Base-by-base conservation (phyloP, 2,329 filamentous ascomycete genomes). In the Juglanconis sp. region DNA sequence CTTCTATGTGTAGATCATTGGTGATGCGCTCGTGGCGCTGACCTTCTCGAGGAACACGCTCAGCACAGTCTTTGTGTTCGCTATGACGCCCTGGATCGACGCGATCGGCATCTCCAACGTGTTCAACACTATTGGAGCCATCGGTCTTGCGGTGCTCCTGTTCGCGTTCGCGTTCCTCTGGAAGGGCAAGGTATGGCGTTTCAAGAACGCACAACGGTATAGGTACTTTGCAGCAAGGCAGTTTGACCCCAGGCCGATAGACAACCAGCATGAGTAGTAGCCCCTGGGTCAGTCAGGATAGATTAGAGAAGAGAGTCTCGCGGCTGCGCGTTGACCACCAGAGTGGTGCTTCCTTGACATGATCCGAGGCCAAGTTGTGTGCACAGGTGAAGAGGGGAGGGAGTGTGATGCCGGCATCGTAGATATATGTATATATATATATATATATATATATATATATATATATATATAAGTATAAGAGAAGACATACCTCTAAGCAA, bases 51-150 rank as follows among this genome's bases (percentile, higher is more conserved):
- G 62, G 4, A 63, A 63, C 17, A 59, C 59, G 6, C 46, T 63
- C 36, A 63, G 62, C 56, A 63, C 62, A 36, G 46, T 63, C 24
- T 63, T 63, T 17, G 62, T 63, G 31, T 63, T 63, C 30, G 34
- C 59, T 32, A 63, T 63, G 62, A 62, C 62, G 2, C 62, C 62
- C 2, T 63, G 62, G 62, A 62, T 63, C 24, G 34, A 8, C 8
- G 52, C 53, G 10, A 59, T 63, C 15, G 62, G 62, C 17, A 62
- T 63, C 38, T 57, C 59, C 5, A 63, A 63, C 34, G 56, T 63
- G 35, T 63, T 63, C 59, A 63, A 63, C 59, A 63, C 62, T n/a
- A 62, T 63, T 15, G 62, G 62, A 3, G 62, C 62, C 15, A 63
- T 63, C 47, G 59, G 59, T 3, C 56, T 61, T 9, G 44, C 31